These are phyloP conservation scores for Blastocystis sp. DNA, from an alignment of 352 stramenopile species.

Conservation along the genomic window DNA sequence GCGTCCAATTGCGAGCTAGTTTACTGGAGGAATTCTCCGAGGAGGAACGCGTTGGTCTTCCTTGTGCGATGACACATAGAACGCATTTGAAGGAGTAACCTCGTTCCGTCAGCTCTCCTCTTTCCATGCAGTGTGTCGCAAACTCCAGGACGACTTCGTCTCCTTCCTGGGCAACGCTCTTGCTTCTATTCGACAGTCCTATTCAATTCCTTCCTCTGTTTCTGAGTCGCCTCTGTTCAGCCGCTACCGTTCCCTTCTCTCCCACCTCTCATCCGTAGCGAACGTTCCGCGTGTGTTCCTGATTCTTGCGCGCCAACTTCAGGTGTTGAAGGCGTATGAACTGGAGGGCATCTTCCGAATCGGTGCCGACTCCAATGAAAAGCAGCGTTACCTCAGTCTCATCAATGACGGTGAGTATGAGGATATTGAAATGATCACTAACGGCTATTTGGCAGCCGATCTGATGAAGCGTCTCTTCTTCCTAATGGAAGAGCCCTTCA, in stretches of 20 bases:
- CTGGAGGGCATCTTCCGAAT: background rate
- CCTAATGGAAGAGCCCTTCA: conserved; percentile 14
- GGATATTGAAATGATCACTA: background rate
- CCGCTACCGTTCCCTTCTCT: too few species aligned
- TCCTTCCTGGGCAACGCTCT: background rate
- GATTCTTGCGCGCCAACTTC: background rate
- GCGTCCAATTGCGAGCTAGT: background rate
- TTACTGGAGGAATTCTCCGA: background rate
- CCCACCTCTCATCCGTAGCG: background rate
- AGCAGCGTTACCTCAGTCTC: background rate
- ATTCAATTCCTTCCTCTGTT: too few species aligned
- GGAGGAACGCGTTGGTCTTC: background rate
- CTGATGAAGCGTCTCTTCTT: conserved; percentile 44
- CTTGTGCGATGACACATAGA: background rate
- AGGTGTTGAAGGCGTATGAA: background rate
- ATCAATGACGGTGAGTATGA: background rate
- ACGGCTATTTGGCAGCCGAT: background rate
- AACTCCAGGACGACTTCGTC: background rate
- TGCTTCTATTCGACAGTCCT: background rate
- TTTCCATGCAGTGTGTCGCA: background rate
- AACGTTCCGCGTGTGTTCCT: background rate
- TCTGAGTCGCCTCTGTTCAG: too few species aligned
- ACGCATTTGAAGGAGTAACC: background rate
- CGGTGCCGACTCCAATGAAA: background rate
- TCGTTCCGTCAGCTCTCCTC: background rate